Conservation (phyloP, 768 basidiomycete genomes). For the Amanita molliuscula region DNA sequence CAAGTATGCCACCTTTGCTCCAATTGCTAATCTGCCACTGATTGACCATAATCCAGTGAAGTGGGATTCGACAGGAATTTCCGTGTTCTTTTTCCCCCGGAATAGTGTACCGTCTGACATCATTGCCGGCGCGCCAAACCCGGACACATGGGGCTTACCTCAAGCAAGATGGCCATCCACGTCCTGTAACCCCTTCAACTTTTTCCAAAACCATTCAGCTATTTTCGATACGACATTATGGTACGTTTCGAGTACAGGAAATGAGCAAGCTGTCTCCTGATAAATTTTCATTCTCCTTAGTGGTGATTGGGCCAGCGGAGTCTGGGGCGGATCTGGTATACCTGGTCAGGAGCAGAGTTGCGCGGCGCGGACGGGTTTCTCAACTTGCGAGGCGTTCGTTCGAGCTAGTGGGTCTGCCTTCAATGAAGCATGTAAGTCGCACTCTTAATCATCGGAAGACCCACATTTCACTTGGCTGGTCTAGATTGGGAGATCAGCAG, state of each 20-base stretch:
- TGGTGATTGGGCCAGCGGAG: slow-evolving; percentile 82
- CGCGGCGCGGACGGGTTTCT: slow-evolving; percentile 69
- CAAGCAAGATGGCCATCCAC: slow-evolving; percentile 72
- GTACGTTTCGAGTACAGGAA: slow-evolving; percentile 25
- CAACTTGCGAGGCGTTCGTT: slow-evolving; percentile 75
- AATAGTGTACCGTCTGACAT: slow-evolving; percentile 71
- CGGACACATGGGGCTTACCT: slow-evolving; percentile 67
- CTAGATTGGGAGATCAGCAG: slow-evolving; percentile 77
- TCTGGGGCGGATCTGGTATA: slow-evolving; percentile 64
- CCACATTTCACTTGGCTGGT: background rate
- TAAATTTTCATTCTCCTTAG: slow-evolving; percentile 21
- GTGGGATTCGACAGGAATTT: slow-evolving; percentile 70
- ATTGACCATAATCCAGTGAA: slow-evolving; percentile 36
- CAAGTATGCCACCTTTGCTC: slow-evolving; percentile 48
- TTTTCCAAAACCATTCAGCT: slow-evolving; percentile 65
- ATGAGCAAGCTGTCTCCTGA: background rate
- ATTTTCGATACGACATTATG: slow-evolving; percentile 87
- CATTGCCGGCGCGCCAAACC: slow-evolving; percentile 57
- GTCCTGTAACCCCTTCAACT: slow-evolving; percentile 65
- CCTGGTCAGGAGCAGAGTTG: slow-evolving; percentile 86
- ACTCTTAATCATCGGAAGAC: background rate
- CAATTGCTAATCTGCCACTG: background rate
- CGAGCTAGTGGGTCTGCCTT: slow-evolving; percentile 61
- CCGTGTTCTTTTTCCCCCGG: slow-evolving; percentile 76
- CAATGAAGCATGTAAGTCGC: slow-evolving; percentile 63